Evolutionary conservation across 805 yeast species (phyloP).

Genomic region (Hanseniaspora clermontiae): DNA sequence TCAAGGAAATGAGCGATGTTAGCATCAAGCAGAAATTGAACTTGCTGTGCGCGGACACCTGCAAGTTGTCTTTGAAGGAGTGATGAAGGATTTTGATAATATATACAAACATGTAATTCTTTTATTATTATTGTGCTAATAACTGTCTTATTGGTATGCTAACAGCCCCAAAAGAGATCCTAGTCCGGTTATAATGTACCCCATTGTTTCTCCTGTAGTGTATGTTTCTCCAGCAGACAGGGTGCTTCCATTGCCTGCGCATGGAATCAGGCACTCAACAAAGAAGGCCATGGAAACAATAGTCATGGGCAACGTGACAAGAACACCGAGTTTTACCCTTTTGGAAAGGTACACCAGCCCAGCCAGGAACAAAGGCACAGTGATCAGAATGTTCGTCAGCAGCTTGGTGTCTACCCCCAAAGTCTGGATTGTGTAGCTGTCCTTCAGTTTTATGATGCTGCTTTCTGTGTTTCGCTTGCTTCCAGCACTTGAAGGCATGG

Average conservation of each 20-base stretch:
- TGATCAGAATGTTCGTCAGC: background rate
- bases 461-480: background rate
- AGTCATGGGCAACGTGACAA: slow-evolving; percentile 6
- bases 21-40: slow-evolving; percentile 36
- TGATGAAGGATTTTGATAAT: background rate
- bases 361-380: slow-evolving; percentile 1
- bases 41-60: slow-evolving; percentile 29
- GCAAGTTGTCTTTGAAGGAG: background rate
- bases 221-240: background rate
- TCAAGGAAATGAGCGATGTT: slow-evolving; percentile 45
- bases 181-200: slow-evolving; percentile 4
- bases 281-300: background rate
- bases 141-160: background rate
- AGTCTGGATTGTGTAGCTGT: background rate
- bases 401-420: slow-evolving; percentile 1
- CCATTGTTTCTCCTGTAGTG: slow-evolving; percentile 3
- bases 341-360: slow-evolving; percentile 6
- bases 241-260: background rate
- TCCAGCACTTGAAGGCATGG: background rate
- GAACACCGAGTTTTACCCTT: slow-evolving; percentile 7
- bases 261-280: background rate
- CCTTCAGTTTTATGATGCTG: background rate
- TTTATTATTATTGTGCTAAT: background rate
- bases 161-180: slow-evolving; percentile 8
- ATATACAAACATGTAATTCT: background rate